Conservation (phyloP, 2,329 filamentous ascomycete species). For the Neurospora crassa region DNA sequence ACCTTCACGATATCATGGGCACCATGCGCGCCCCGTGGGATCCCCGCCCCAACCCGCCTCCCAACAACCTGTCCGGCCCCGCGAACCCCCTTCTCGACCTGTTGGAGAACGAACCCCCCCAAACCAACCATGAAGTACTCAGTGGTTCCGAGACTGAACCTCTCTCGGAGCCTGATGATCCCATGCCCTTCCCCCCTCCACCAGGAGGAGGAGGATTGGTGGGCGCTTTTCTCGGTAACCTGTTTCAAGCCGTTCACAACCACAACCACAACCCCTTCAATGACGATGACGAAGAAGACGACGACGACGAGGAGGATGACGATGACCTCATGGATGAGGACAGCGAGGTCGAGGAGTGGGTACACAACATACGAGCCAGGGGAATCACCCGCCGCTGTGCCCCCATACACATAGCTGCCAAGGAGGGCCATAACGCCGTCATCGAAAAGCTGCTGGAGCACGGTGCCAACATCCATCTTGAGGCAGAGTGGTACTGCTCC, state of each 20-base stretch:
- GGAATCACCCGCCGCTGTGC: constrained; percentile 1
- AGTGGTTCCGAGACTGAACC: constrained; percentile 2
- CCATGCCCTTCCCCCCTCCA: neutral
- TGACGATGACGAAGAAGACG: neutral
- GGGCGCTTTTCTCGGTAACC: neutral
- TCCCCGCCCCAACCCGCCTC: neutral
- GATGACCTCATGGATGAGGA: neutral
- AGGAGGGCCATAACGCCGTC: constrained; percentile 10
- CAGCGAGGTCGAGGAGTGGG: neutral
- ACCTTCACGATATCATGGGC: neutral
- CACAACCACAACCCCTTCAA: neutral
- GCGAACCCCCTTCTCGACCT: neutral
- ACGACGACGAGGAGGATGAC: constrained; percentile 1
- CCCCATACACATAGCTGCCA: constrained; percentile 13
- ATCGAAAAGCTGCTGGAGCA: constrained; percentile 11
- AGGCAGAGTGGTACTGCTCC: constrained; percentile 6
- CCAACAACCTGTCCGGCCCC: neutral
- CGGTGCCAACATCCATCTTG: constrained; percentile 10
- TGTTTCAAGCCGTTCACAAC: neutral
- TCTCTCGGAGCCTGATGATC: neutral
- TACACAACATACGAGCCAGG: neutral
- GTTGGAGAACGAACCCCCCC: neutral
- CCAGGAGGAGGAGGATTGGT: neutral
- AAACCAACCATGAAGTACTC: neutral
- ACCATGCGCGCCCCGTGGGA: neutral